Conservation (phyloP, 202 grass and related monocot genomes). For the Elaeis oleifera region DNA sequence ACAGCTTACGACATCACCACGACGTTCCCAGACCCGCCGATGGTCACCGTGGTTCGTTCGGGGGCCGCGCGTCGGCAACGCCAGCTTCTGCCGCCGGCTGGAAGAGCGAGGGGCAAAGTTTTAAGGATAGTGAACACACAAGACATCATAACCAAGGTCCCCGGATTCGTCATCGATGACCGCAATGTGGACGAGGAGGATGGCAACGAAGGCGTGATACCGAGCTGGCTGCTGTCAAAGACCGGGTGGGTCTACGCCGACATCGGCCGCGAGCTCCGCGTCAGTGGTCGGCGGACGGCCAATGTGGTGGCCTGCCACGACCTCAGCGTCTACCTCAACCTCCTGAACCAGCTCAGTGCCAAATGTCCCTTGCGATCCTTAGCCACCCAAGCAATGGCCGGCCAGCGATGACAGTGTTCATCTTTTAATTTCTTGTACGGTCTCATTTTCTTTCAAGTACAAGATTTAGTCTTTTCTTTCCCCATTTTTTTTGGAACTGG, state of each 20-base stretch:
- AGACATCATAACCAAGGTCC: slow-evolving; percentile 49
- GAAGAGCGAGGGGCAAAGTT: slow-evolving; percentile 41
- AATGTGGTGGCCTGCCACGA: slow-evolving; percentile 39
- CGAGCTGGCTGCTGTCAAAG: slow-evolving; percentile 31
- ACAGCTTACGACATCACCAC: slow-evolving; percentile 34
- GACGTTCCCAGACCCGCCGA: not conserved
- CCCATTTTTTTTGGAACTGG: too few relatives aligned
- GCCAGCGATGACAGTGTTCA: too few relatives aligned
- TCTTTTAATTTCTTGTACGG: too few relatives aligned
- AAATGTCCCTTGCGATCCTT: not conserved
- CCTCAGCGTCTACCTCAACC: slow-evolving; percentile 43
- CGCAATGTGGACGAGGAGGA: not conserved
- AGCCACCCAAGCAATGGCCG: not conserved
- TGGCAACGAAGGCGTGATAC: slow-evolving; percentile 11
- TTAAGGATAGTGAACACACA: slow-evolving; percentile 40
- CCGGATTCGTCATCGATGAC: slow-evolving; percentile 23
- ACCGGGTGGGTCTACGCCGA: slow-evolving; percentile 45
- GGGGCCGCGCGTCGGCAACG: slow-evolving; percentile 43
- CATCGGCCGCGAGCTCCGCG: slow-evolving; percentile 36
- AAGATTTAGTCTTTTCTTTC: too few relatives aligned
- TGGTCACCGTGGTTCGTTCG: slow-evolving; percentile 46
- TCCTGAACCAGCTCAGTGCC: slow-evolving; percentile 8
- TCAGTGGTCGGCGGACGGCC: slow-evolving; percentile 4
- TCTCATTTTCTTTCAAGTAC: too few relatives aligned
- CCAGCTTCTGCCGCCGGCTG: slow-evolving; percentile 32